Conservation (phyloP, 2,329 filamentous ascomycete genomes). For the Colletotrichum orchidophilum region DNA sequence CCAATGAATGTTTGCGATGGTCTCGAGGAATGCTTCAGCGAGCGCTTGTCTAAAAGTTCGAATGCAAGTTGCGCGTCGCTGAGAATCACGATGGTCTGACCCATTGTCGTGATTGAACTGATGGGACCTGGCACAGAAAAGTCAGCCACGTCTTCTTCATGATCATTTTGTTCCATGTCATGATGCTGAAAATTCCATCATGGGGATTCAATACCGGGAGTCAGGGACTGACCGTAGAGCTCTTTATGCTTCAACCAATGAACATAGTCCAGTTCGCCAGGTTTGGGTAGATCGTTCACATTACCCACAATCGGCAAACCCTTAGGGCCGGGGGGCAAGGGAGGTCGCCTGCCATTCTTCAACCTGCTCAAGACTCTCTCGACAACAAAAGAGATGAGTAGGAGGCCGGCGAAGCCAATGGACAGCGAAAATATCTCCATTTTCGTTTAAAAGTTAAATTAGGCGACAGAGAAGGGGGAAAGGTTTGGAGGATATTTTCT, state of each 20-base stretch:
- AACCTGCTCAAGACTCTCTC: background rate
- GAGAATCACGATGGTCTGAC: constrained; percentile 51
- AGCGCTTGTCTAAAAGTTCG: constrained; percentile 49
- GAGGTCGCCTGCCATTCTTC: constrained; percentile 3
- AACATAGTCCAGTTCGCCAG: constrained; percentile 41
- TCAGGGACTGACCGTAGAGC: constrained; percentile 36
- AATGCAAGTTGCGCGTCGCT: constrained; percentile 47
- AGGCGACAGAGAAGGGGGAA: background rate
- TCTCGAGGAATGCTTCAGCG: constrained; percentile 43
- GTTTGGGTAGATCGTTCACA: constrained; percentile 53
- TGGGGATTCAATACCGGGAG: background rate
- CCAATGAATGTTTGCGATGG: constrained; percentile 44
- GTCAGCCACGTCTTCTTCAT: background rate
- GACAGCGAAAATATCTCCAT: background rate
- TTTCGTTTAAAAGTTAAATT: too few relatives aligned
- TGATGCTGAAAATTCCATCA: background rate
- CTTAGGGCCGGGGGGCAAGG: constrained; percentile 40
- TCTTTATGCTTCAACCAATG: constrained; percentile 49
- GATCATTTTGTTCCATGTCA: too few relatives aligned
- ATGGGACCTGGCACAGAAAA: constrained; percentile 32
- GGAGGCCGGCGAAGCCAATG: background rate
- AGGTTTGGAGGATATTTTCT: background rate
- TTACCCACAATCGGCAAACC: constrained; percentile 56
- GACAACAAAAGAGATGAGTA: background rate
- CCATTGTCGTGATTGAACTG: constrained; percentile 48